Percentiles rank a stretch among this genome's conserved stretches.
Conservation (phyloP, 768 basidiomycete species). For the Lanmaoa rubissima region DNA sequence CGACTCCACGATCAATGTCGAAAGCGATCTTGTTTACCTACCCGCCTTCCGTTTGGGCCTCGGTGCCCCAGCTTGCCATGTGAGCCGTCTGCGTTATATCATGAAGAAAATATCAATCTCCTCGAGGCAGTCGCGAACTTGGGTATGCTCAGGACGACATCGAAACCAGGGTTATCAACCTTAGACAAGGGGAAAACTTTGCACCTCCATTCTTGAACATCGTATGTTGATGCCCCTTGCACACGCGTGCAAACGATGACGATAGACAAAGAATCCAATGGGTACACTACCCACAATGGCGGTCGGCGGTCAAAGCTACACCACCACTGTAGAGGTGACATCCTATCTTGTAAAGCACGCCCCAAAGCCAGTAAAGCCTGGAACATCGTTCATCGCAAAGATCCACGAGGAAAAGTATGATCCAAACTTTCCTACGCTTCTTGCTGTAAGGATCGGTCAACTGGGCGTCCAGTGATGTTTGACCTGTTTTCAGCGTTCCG, state of each 20-base stretch:
- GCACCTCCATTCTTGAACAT: slow-evolving; percentile 43
- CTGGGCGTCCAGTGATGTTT: neutral
- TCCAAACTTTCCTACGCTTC: slow-evolving; percentile 50
- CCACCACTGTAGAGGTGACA: slow-evolving; percentile 41
- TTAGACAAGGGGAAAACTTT: slow-evolving; percentile 49
- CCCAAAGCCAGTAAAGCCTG: slow-evolving; percentile 34
- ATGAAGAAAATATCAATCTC: neutral
- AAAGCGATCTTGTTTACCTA: slow-evolving; percentile 38
- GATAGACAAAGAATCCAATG: slow-evolving; percentile 39
- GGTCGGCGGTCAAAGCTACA: slow-evolving; percentile 36
- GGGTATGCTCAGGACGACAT: slow-evolving; percentile 38
- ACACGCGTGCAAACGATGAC: neutral
- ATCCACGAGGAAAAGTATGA: slow-evolving; percentile 47
- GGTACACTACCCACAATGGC: slow-evolving; percentile 45
- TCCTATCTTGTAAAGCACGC: slow-evolving; percentile 41
- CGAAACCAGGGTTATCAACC: slow-evolving; percentile 38
- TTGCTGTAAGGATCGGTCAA: slow-evolving; percentile 32
- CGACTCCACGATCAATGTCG: neutral
- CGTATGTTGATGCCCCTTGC: slow-evolving; percentile 21
- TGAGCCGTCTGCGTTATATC: slow-evolving; percentile 15
- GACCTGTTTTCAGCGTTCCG: slow-evolving; percentile 37
- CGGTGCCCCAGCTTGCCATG: slow-evolving; percentile 42
- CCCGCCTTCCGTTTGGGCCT: slow-evolving; percentile 39
- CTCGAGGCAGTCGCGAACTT: slow-evolving; percentile 40
- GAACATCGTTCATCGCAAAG: slow-evolving; percentile 36